Percentiles rank a stretch among this genome's conserved stretches.
Evolutionary conservation across 768 basidiomycete genomes (phyloP).

Genomic region (Russula emetica): DNA sequence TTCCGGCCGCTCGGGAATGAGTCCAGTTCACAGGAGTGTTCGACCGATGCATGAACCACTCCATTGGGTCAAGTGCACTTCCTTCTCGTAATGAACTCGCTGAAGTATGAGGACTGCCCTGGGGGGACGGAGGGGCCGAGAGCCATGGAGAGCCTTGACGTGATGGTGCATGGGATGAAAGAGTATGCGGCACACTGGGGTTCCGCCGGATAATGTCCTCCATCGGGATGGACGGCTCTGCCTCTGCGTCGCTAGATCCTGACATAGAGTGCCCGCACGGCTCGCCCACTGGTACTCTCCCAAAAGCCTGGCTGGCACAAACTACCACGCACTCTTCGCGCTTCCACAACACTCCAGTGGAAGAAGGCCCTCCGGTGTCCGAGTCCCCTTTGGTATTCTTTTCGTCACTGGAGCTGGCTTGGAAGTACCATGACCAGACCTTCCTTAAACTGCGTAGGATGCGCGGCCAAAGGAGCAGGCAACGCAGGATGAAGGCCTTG

Average conservation of each 20-base stretch:
- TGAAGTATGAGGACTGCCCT: neutral
- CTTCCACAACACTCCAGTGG: too few species aligned
- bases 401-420: neutral
- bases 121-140: too few species aligned
- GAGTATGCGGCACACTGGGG: neutral
- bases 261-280: neutral
- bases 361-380: neutral
- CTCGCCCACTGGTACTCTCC: neutral
- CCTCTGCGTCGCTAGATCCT: neutral
- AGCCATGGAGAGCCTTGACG: neutral
- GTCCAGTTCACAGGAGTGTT: neutral
- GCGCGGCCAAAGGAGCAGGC: neutral
- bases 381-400: neutral
- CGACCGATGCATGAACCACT: neutral
- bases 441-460: neutral
- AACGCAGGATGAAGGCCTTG: conserved; percentile 10
- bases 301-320: neutral
- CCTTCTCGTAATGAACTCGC: neutral
- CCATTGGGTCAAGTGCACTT: neutral
- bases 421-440: neutral
- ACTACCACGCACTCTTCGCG: neutral
- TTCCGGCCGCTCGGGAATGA: conserved; percentile 1
- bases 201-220: neutral
- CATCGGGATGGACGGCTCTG: neutral
- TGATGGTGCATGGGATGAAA: neutral